Evolutionary conservation across 1,139 yeast species (phyloP).

Genomic region (Protomyces pachydermus): DNA sequence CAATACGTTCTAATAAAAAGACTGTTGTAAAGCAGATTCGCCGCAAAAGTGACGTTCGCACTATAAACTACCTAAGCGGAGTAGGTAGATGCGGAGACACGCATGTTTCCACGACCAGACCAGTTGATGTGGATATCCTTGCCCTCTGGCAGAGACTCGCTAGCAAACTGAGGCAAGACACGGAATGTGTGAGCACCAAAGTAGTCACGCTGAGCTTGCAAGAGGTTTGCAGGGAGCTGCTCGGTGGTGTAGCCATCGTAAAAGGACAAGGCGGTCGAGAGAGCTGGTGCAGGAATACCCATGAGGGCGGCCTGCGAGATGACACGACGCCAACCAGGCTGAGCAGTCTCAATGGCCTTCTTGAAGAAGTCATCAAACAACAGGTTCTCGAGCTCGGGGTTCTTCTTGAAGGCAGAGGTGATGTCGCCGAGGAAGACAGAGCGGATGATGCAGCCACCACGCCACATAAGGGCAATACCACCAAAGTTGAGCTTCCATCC

Average conservation of each 20-base stretch:
- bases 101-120: constrained; percentile 90
- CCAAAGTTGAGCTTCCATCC: constrained; percentile 97
- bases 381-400: constrained; percentile 91
- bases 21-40: too few species aligned
- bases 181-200: constrained; percentile 99
- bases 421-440: constrained; percentile 97
- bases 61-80: constrained; percentile 57
- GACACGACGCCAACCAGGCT: constrained; percentile 90
- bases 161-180: constrained; percentile 81
- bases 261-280: constrained; percentile 93
- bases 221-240: constrained; percentile 90
- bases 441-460: constrained; percentile 99
- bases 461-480: constrained; percentile 98
- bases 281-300: constrained; percentile 98
- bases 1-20: too few species aligned
- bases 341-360: constrained; percentile 87
- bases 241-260: constrained; percentile 98
- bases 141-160: constrained; percentile 68
- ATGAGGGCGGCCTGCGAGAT: constrained; percentile 68
- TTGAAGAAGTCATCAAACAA: constrained; percentile 79
- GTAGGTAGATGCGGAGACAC: constrained; percentile 90
- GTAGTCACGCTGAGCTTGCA: constrained; percentile 99
- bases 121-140: constrained; percentile 91
- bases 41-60: not conserved
- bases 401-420: constrained; percentile 90